Evolutionary conservation across 352 stramenopile species (phyloP), one percentile per base, ranked within the genome.

Genomic region (Blastocystis sp.): DNA sequence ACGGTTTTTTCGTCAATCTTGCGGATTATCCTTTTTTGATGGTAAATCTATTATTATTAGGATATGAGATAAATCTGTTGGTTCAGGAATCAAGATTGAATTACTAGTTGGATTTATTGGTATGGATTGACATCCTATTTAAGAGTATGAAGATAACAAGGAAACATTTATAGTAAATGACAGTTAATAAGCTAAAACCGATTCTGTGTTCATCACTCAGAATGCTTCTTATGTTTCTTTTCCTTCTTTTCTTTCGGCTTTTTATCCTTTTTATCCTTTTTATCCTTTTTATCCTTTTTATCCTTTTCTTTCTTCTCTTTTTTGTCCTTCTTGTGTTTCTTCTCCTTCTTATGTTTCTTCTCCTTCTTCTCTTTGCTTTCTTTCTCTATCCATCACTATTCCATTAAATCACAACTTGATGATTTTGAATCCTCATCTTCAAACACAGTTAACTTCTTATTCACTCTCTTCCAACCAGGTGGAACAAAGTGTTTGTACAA

Each of bases 401-500:
- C 66, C 42, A 59, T 78, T 49, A 59, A 59, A 43, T 78, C 65
- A 56, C 49, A 54, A 65, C 51, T 49, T 42, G 32, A 39, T 19
- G 46, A 27, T 43, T 83, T 83, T 27, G 19, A 21, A 66, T 83
- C 71, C 9, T 83, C 71, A 83, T 83, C 71, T n/a, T 32, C 49
- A 51, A 83, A 83, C 1, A 83, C 51, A 5, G 71, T 83, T 21
- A 83, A 56, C 21, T 83, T 83, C 51, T 83, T 83, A 65, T 42
- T 83, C 16, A 83, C 51, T 66, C 71, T 27, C 71, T 83, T 57
- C n/a, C 58, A 83, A 52, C 71, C 71, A 46, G 71, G 71, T 16
- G 46, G 57, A 6, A 83, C 71, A 67, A 83, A 83, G 71, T 83
- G 71, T 35, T 83, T 83, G 29, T 83, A 83, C 71, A 83, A 43